Conservation (phyloP, 176 grass and related monocot genomes). For the Aegilops bicornis region DNA sequence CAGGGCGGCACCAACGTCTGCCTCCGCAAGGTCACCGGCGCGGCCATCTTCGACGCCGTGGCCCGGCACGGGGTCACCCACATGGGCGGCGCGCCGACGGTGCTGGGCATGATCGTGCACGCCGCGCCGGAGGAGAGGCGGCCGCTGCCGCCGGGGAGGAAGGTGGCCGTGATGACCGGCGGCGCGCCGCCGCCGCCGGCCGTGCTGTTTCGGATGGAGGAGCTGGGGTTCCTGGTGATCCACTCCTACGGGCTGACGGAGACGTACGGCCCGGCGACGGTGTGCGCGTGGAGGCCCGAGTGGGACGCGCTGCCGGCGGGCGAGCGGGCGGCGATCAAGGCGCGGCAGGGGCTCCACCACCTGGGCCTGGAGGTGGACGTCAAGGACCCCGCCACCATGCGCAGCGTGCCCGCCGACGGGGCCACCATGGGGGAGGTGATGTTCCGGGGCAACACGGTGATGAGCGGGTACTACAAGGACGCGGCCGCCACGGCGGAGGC, state of each 20-base stretch:
- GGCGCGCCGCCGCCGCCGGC: constrained; percentile 61
- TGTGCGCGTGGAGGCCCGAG: constrained; percentile 75
- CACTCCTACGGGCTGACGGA: constrained; percentile 89
- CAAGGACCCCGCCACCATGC: constrained; percentile 73
- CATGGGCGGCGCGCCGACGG: constrained; percentile 73
- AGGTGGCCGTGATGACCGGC: constrained; percentile 53
- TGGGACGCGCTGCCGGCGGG: constrained; percentile 64
- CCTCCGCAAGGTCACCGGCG: constrained; percentile 49
- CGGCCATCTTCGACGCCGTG: constrained; percentile 53
- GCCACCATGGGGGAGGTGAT: constrained; percentile 82
- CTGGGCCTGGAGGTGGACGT: constrained; percentile 72
- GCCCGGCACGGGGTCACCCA: constrained; percentile 44
- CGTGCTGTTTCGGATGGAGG: constrained; percentile 70
- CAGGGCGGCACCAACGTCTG: constrained; percentile 75
- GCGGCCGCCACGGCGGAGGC: constrained; percentile 45
- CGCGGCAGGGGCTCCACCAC: constrained; percentile 75
- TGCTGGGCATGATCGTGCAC: constrained; percentile 77
- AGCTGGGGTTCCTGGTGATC: constrained; percentile 57
- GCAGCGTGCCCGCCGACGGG: constrained; percentile 59
- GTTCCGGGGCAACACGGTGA: constrained; percentile 86
- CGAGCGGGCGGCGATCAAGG: constrained; percentile 68
- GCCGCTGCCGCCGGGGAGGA: constrained; percentile 5
- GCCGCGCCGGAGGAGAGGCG: constrained; percentile 33
- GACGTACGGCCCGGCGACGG: constrained; percentile 70
- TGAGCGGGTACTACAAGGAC: constrained; percentile 93